These are phyloP conservation scores for Blastomyces percursus DNA, from an alignment of 2,329 filamentous ascomycete species.

Conservation along the genomic window DNA sequence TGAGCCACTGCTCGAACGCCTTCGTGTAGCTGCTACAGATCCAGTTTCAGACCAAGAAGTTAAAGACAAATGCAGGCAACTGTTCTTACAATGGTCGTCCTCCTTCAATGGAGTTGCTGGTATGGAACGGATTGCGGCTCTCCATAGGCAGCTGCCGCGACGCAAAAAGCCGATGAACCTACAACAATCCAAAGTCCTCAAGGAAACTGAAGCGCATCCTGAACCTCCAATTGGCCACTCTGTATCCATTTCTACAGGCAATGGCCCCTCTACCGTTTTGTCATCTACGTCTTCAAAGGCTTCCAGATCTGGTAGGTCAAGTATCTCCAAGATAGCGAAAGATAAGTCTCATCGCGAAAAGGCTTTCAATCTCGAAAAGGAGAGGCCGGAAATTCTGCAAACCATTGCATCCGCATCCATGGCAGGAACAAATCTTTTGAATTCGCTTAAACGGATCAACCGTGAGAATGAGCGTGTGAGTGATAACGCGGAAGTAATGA, in stretches of 20 bases:
- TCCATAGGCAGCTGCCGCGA: slow-evolving; percentile 61
- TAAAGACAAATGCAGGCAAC: slow-evolving; percentile 72
- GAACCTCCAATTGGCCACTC: slow-evolving; percentile 29
- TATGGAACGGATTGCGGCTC: slow-evolving; percentile 63
- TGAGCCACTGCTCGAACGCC: slow-evolving; percentile 79
- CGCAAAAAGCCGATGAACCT: slow-evolving; percentile 62
- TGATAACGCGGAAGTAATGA: slow-evolving; percentile 63
- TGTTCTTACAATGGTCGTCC: slow-evolving; percentile 77
- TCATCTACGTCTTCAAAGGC: slow-evolving; percentile 21
- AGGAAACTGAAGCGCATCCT: slow-evolving; percentile 55
- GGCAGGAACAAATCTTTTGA: slow-evolving; percentile 79
- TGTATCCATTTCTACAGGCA: slow-evolving; percentile 30
- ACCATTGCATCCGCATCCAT: slow-evolving; percentile 85
- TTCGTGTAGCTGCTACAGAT: slow-evolving; percentile 78
- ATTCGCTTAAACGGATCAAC: slow-evolving; percentile 81
- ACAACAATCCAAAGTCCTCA: slow-evolving; percentile 70
- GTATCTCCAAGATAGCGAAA: slow-evolving; percentile 39
- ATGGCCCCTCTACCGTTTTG: slow-evolving; percentile 29
- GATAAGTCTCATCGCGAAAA: slow-evolving; percentile 44
- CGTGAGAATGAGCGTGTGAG: slow-evolving; percentile 80
- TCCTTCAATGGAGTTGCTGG: slow-evolving; percentile 73
- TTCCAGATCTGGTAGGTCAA: slow-evolving; percentile 18
- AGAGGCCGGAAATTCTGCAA: slow-evolving; percentile 76
- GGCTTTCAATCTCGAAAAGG: slow-evolving; percentile 72
- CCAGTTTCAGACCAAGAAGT: slow-evolving; percentile 75